These are phyloP conservation scores for Takashimella tepidaria DNA, from an alignment of 1,284 basidiomycete genomes.

Conservation along the genomic window DNA sequence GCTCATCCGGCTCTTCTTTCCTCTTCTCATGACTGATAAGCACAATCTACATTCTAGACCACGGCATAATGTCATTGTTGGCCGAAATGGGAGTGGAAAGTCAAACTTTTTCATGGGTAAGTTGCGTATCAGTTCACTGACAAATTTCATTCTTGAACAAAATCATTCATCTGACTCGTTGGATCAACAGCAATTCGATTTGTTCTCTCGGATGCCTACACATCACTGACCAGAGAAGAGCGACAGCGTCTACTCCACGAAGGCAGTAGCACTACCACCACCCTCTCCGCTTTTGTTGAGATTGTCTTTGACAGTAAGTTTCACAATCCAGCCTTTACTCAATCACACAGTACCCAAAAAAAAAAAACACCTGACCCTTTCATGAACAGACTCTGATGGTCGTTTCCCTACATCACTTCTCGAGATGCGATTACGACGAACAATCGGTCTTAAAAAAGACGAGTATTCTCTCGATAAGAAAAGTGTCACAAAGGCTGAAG, in stretches of 20 bases:
- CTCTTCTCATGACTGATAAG: constrained; percentile 1
- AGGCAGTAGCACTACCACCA: constrained; percentile 80
- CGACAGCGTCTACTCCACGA: constrained; percentile 88
- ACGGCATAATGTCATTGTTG: constrained; percentile 87
- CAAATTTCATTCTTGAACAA: too few species aligned
- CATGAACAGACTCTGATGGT: constrained; percentile 57
- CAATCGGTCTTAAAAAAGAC: constrained; percentile 97
- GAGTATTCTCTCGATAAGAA: constrained; percentile 97
- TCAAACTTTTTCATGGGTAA: constrained; percentile 91
- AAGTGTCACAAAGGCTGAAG: constrained; percentile 84
- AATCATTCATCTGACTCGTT: constrained; percentile 2
- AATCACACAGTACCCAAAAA: not conserved
- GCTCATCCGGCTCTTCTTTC: constrained; percentile 7
- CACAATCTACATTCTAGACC: constrained; percentile 58
- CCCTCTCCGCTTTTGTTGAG: constrained; percentile 84
- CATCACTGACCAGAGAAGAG: constrained; percentile 90
- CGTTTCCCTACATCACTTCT: constrained; percentile 84
- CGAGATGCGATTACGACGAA: constrained; percentile 79
- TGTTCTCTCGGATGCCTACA: constrained; percentile 95
- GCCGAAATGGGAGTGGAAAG: constrained; percentile 91
- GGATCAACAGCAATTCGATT: constrained; percentile 75
- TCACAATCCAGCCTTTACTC: too few species aligned
- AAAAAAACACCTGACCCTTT: too few species aligned
- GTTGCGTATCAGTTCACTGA: too few species aligned
- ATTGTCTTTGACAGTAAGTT: constrained; percentile 74